Conservation (phyloP, 192 early-diverging fungal species). For the Podila verticillata region DNA sequence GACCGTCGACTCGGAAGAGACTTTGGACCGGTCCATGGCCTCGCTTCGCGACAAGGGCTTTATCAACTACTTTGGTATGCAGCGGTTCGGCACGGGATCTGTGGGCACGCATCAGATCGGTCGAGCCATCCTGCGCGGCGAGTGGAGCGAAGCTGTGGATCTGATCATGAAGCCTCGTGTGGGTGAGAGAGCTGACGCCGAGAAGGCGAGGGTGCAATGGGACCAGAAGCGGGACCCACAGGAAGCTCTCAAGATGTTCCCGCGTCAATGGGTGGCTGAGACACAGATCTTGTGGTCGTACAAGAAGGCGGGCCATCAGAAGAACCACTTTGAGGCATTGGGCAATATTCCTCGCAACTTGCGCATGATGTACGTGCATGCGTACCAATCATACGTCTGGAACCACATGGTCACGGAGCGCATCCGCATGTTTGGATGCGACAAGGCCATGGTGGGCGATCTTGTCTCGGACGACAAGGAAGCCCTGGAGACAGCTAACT, state of each 20-base stretch:
- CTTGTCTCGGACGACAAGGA: slow-evolving; percentile 67
- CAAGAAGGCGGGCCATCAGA: slow-evolving; percentile 52
- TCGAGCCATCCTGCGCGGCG: slow-evolving; percentile 71
- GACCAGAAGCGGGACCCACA: slow-evolving; percentile 64
- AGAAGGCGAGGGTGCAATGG: slow-evolving; percentile 78
- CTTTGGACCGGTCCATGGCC: slow-evolving; percentile 65
- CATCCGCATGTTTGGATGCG: slow-evolving; percentile 70
- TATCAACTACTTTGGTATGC: slow-evolving; percentile 98
- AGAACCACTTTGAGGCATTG: slow-evolving; percentile 71
- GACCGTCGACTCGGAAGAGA: slow-evolving; percentile 56
- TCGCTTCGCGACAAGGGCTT: slow-evolving; percentile 83
- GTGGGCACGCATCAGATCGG: slow-evolving; percentile 87
- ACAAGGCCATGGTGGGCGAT: slow-evolving; percentile 83
- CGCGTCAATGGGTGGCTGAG: slow-evolving; percentile 78
- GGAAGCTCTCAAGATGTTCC: slow-evolving; percentile 71
- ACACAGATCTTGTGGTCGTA: slow-evolving; percentile 70
- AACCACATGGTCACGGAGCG: slow-evolving; percentile 86
- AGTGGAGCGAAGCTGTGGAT: slow-evolving; percentile 80
- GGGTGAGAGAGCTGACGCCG: slow-evolving; percentile 73
- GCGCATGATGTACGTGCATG: slow-evolving; percentile 93
- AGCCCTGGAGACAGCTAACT: slow-evolving; percentile 1
- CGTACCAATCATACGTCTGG: slow-evolving; percentile 96
- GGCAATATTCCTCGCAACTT: slow-evolving; percentile 85
- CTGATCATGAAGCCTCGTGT: slow-evolving; percentile 85
- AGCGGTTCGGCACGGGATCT: slow-evolving; percentile 92